phyloP scores from a whole-genome alignment of 495 filamentous ascomycete genomes.

The Hypoxylon perforatum region DNA sequence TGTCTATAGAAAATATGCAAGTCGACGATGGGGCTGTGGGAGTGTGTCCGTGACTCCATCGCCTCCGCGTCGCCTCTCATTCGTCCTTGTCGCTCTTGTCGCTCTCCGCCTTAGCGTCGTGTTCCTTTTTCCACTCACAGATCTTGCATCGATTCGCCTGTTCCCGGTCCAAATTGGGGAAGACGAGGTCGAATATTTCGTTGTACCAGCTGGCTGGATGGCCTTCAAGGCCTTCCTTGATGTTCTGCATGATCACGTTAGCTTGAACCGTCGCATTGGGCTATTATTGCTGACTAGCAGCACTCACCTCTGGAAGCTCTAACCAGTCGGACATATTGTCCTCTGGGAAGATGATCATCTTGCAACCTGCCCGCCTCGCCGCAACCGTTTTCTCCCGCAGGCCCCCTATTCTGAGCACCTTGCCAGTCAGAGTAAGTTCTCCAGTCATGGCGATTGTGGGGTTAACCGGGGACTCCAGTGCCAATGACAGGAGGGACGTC shows the following conservation, averaged over 20 bases:
- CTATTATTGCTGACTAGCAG: constrained; percentile 14
- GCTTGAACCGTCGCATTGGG: constrained; percentile 42
- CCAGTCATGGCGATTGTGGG: constrained; percentile 98
- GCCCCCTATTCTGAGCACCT: constrained; percentile 95
- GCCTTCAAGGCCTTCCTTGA: constrained; percentile 94
- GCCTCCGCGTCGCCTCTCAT: constrained; percentile 35
- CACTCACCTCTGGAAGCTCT: constrained; percentile 91
- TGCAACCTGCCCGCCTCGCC: constrained; percentile 90
- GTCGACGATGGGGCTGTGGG: constrained; percentile 39
- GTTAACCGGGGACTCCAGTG: constrained; percentile 79
- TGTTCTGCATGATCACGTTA: constrained; percentile 75
- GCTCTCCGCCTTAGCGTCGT: constrained; percentile 54
- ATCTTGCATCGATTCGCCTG: constrained; percentile 75
- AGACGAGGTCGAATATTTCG: constrained; percentile 92
- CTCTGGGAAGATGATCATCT: constrained; percentile 92
- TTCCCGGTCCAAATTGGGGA: constrained; percentile 80
- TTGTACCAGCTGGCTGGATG: constrained; percentile 91
- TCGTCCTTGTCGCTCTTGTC: constrained; percentile 54
- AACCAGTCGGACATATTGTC: constrained; percentile 98
- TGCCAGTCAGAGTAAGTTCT: constrained; percentile 96
- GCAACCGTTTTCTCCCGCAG: constrained; percentile 99
- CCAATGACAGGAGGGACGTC: constrained; percentile 86
- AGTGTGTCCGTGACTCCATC: constrained; percentile 28
- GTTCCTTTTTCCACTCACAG: constrained; percentile 68
- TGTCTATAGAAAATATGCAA: constrained; percentile 40